phyloP scores from a whole-genome alignment of 371 early-diverging fungal species.

The Enteropsectra breve region DNA sequence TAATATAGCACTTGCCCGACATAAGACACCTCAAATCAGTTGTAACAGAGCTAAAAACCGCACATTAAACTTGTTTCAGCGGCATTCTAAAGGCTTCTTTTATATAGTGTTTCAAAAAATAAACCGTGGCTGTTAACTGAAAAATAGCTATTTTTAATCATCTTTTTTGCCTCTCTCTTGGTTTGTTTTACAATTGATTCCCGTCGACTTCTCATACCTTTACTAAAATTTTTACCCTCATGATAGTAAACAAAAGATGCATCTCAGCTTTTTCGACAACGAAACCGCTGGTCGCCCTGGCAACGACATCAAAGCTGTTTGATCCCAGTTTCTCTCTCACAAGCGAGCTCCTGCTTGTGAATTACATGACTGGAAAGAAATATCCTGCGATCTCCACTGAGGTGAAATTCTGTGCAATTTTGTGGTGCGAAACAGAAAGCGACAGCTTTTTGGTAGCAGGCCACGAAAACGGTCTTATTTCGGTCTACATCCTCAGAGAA shows the following conservation, averaged over 20 bases:
- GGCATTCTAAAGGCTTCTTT: too few species aligned
- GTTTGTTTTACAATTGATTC: too few species aligned
- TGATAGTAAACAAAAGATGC: constrained; percentile 58
- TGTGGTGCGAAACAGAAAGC: constrained; percentile 51
- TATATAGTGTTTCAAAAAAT: too few species aligned
- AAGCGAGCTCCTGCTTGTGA: constrained; percentile 49
- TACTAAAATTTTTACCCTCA: constrained; percentile 46
- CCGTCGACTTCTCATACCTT: too few species aligned
- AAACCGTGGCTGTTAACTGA: too few species aligned
- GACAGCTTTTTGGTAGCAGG: constrained; percentile 50
- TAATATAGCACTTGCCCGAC: too few species aligned
- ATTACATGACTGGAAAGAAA: constrained; percentile 42
- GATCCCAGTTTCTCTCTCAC: constrained; percentile 56
- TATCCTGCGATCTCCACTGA: constrained; percentile 33
- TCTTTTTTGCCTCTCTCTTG: too few species aligned
- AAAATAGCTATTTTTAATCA: too few species aligned
- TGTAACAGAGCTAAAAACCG: too few species aligned
- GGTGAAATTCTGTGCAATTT: constrained; percentile 53
- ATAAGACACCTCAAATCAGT: too few species aligned
- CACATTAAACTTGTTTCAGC: too few species aligned
- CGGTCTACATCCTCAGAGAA: constrained; percentile 31
- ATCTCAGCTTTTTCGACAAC: constrained; percentile 50
- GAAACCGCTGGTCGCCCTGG: constrained; percentile 54
- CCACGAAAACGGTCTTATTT: constrained; percentile 52
- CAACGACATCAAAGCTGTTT: constrained; percentile 59